A percentile compares a stretch with the other conserved stretches of the same genome.
These are phyloP conservation scores for Amanita rimosa DNA, from an alignment of 768 basidiomycete genomes.

Conservation along the genomic window DNA sequence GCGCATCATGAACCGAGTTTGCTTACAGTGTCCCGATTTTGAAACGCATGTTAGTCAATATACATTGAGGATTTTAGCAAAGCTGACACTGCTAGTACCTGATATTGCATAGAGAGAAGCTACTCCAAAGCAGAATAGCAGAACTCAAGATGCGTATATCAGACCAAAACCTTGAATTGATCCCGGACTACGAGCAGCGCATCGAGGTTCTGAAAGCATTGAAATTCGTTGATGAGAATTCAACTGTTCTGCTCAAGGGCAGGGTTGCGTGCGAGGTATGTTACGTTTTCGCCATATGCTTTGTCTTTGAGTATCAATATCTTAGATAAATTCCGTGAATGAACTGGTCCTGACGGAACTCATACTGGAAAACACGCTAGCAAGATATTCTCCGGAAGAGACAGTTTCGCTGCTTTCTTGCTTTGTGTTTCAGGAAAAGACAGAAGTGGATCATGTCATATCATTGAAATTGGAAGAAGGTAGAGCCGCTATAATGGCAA, in stretches of 20 bases:
- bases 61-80: slow-evolving; percentile 1
- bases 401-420: slow-evolving; percentile 92
- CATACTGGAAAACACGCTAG: slow-evolving; percentile 91
- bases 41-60: slow-evolving; percentile 54
- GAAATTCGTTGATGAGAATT: slow-evolving; percentile 91
- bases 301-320: slow-evolving; percentile 1
- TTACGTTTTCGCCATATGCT: neutral
- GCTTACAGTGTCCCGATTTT: slow-evolving; percentile 57
- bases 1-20: slow-evolving; percentile 31
- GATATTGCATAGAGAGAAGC: slow-evolving; percentile 62
- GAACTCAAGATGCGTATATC: slow-evolving; percentile 78
- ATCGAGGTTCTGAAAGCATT: slow-evolving; percentile 85
- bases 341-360: slow-evolving; percentile 95
- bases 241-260: slow-evolving; percentile 91
- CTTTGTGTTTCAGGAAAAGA: slow-evolving; percentile 98
- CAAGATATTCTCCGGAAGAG: slow-evolving; percentile 87
- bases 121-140: slow-evolving; percentile 64
- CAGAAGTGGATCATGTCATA: slow-evolving; percentile 77
- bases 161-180: slow-evolving; percentile 91
- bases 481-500: slow-evolving; percentile 61
- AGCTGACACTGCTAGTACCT: slow-evolving; percentile 45
- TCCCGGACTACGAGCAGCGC: slow-evolving; percentile 95
- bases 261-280: slow-evolving; percentile 94
- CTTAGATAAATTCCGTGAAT: slow-evolving; percentile 94
- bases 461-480: slow-evolving; percentile 75